Evolutionary conservation across 176 grass and related monocot species (phyloP), one percentile per base, ranked within the genome.

Genomic region (Bolboschoenus planiculmis): DNA sequence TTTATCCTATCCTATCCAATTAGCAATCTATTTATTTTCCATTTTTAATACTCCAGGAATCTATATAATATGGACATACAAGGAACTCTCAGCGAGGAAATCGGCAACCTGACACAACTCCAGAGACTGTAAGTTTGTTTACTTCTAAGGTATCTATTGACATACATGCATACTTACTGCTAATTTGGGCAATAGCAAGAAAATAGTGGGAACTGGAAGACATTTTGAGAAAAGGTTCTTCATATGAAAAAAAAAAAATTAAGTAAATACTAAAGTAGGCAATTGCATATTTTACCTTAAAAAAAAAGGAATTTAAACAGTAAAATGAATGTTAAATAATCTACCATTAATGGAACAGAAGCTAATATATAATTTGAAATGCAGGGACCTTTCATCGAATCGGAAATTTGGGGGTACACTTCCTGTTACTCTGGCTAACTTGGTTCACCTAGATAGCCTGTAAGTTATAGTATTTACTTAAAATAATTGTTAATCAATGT

Each of bases 351-450:
- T 29, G 24, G 27, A 76, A 46, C 18, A 14, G 13, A 33, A 51
- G 44, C 13, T 76, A 50, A 76, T 76, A 53, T 1, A 16, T 76
- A 84, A 74, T 47, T 82, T 70, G 39, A 73, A 74, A 61, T 92
- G 55, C 81, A 97, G 94, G 86, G 94, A 97, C 83, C 40, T 97
- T 36, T 94, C 91, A 23, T 90, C 89, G 30, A 97, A 97, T 31
- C 3, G 8, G 37, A 55, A 21, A 11, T 86, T 92, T 79, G 55
- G 26, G 24, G 91, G 90, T 37, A 78, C 81, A 55, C 74, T 97
- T 36, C 74, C 94, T 43, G 20, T 84, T 53, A 73, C 84, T 63
- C 86, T 97, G 26, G 90, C 88, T 29, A 90, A 92, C 20, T 85
- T 97, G 48, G 11, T 77, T 86, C 13, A 90, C 24, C 92, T 97